phyloP scores from a whole-genome alignment of 495 filamentous ascomycete species.

The Lasiosphaeris hirsuta region DNA sequence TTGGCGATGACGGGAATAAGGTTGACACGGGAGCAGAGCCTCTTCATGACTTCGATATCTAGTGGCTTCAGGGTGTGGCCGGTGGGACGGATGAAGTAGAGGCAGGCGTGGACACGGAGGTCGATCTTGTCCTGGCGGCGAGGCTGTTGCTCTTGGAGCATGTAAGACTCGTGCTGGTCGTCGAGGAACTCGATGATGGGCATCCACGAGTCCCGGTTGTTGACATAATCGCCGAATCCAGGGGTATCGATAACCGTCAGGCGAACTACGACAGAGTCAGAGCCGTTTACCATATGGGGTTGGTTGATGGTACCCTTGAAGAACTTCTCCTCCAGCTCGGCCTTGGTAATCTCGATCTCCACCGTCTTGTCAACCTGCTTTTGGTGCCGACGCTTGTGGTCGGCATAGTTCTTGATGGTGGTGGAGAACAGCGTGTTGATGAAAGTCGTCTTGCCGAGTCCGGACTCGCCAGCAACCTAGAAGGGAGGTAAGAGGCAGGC shows the following conservation, averaged over 20 bases:
- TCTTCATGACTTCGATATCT: constrained; percentile 99
- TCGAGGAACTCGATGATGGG: constrained; percentile 99
- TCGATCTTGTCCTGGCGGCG: constrained; percentile 98
- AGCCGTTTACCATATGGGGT: not conserved
- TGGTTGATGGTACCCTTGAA: constrained; percentile 77
- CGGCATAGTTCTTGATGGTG: constrained; percentile 99
- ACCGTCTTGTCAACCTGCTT: constrained; percentile 99
- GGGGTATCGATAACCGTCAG: constrained; percentile 98
- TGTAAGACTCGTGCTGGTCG: constrained; percentile 99
- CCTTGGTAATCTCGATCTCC: constrained; percentile 99
- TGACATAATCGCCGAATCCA: constrained; percentile 98
- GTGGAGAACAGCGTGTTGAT: constrained; percentile 99
- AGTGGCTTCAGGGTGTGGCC: constrained; percentile 98
- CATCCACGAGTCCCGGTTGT: constrained; percentile 99
- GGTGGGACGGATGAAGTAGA: constrained; percentile 98
- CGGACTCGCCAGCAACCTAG: constrained; percentile 98
- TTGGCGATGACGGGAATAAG: constrained; percentile 97
- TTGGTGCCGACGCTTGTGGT: constrained; percentile 95
- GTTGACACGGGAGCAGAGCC: constrained; percentile 94
- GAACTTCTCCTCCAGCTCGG: constrained; percentile 99
- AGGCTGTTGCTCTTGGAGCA: constrained; percentile 99
- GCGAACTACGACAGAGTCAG: constrained; percentile 62
- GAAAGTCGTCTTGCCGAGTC: constrained; percentile 98
- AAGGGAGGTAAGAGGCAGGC: constrained; percentile 7
- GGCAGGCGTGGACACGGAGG: constrained; percentile 94